phyloP scores from a whole-genome alignment of 192 early-diverging fungal genomes.

The Piromyces finnis region DNA sequence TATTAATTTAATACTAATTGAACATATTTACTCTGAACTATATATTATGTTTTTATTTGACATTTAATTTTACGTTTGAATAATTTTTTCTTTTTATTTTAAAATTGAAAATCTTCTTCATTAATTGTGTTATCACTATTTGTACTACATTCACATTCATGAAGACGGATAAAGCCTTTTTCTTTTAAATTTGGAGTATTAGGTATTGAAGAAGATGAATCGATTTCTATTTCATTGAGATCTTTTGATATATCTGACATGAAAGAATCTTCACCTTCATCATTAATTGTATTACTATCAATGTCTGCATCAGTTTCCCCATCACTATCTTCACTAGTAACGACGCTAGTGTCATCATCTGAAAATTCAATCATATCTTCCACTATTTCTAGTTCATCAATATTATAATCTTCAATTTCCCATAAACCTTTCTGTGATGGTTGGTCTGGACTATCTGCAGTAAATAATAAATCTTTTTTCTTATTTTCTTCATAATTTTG shows the following conservation, averaged over 20 bases:
- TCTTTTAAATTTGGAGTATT: background rate
- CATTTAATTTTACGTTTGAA: no score
- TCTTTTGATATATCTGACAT: background rate
- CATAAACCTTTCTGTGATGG: background rate
- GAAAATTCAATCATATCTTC: background rate
- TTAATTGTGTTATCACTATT: background rate
- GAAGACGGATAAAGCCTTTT: background rate
- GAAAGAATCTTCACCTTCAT: background rate
- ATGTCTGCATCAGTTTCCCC: background rate
- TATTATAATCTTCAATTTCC: background rate
- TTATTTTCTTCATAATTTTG: background rate
- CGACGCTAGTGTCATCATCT: background rate
- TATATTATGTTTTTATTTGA: no score
- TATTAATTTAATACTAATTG: no score
- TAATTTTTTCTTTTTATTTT: background rate
- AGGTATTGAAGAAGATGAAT: background rate
- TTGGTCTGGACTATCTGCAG: background rate
- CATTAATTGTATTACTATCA: background rate
- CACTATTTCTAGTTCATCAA: background rate
- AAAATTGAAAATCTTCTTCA: background rate
- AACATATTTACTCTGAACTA: no score
- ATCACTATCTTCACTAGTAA: background rate
- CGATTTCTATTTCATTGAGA: background rate
- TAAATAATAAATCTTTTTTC: background rate
- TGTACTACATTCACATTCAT: background rate